Evolutionary conservation across 805 yeast genomes (phyloP), one percentile per base, ranked within the genome.

Genomic region (Kodamaea nitidulidarum): DNA sequence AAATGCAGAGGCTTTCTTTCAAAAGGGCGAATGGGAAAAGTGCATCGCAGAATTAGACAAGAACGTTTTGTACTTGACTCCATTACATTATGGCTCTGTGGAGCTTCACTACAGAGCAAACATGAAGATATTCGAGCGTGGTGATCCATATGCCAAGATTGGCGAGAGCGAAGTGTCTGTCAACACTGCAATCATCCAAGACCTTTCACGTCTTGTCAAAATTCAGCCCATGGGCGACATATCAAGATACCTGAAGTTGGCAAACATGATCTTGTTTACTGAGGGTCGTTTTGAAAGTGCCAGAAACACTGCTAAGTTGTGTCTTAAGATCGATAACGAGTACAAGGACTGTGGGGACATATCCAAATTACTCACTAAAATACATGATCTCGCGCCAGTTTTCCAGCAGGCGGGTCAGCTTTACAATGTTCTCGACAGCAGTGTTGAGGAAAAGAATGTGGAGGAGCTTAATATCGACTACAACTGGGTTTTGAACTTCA

Each of bases 311-410:
- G 66, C 81, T 17, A 75, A 81, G 48, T 79, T 75, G 46, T 88
- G 97, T 56, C 63, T 91, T 35, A 79, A 84, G 39, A 71, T 78
- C 32, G 91, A 91, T 58, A 84, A 87, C 58, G 96, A 87, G 45
- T 74, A 72, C 47, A 62, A 63, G 18, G 63, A 60, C 2, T 88
- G 95, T 58, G 77, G 80, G 21, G 61, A 54, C 12, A 51, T 73
- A 21, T 74, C 85, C 8, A 75, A 81, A 48, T 57, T 79, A n/a
- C 64, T 64, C 40, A 66, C 75, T 21, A 75, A 71, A 42, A 61
- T 79, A 43, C 60, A 54, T 27, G 65, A 56, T 40, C 62, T 70
- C 29, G 59, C 63, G 42, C 61, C 46, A 50, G 62, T 50, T 30
- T 49, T 75, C 18, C 69, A 75, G 26, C 61, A 72, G 11, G 41